Evolutionary conservation across 176 grass and related monocot species (phyloP), one percentile per base, ranked within the genome.

Genomic region (Oryza australiensis): DNA sequence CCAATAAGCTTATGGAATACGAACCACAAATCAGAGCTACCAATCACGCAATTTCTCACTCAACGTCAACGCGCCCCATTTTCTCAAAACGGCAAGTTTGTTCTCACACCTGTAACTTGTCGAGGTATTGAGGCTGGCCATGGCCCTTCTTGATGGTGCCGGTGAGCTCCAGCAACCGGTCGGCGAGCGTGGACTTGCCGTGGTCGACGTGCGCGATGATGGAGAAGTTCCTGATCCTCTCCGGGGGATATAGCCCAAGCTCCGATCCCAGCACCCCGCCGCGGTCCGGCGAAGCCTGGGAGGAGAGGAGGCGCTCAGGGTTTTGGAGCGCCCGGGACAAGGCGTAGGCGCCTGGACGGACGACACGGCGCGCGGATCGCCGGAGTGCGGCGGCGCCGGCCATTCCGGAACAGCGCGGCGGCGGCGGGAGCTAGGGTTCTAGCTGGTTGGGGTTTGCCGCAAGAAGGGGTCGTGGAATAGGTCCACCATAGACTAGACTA

Each of bases 181-280:
- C 92, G 1, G 94, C 94, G 14, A 98, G 95, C 27, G 95, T 98
- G 0, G 95, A 94, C 86, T 98, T 98, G 55, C 92, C 95, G 62
- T 98, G 92, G 75, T 94, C 95, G 15, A 94, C 95, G 64, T 98
- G 92, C 23, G 92, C 92, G 42, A 94, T 94, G 77, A 92, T 98
- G 26, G 95, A 94, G 81, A 98, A 98, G 53, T 98, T 98, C 20
- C 92, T 86, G 65, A 98, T 86, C 84, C 86, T 87, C 68, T 98
- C 95, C 28, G 95, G 92, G 11, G 92, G 74, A 75, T 89, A 98
- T 64, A 88, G 75, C 46, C 81, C 89, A 64, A 98, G 79, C 82
- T 98, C 92, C 27, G 80, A 64, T 5, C 69, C 89, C 23, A 80
- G 66, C 23, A 69, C 85, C 30, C 66, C 59, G 24, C 66, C 63